phyloP scores from a whole-genome alignment of 2,329 filamentous ascomycete genomes.

The Penicillium corylophilum region DNA sequence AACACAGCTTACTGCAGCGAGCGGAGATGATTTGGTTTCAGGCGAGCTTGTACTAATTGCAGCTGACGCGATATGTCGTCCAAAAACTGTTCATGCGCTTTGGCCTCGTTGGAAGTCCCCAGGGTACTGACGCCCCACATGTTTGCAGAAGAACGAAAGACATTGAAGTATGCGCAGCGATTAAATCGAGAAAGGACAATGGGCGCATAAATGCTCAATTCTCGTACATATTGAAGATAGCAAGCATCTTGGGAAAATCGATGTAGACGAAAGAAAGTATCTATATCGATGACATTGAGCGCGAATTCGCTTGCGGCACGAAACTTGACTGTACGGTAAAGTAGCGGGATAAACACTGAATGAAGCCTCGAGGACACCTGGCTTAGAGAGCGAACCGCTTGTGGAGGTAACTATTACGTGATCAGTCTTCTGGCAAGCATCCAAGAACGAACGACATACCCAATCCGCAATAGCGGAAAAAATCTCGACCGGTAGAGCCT shows the following conservation, averaged over 20 bases:
- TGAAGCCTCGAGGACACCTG: slow-evolving; percentile 5
- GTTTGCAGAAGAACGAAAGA: slow-evolving; percentile 1
- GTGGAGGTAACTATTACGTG: slow-evolving; percentile 1
- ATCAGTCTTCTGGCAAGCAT: not conserved
- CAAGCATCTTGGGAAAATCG: not conserved
- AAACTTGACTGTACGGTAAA: slow-evolving; percentile 7
- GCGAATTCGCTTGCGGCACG: slow-evolving; percentile 12
- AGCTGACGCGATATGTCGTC: slow-evolving; percentile 9
- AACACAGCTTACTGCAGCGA: slow-evolving; percentile 2
- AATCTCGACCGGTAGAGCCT: not conserved
- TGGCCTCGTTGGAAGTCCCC: slow-evolving; percentile 11
- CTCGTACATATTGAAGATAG: slow-evolving; percentile 1
- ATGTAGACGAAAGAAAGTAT: slow-evolving; percentile 6
- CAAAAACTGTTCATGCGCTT: slow-evolving; percentile 12
- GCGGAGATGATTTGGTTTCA: slow-evolving; percentile 1
- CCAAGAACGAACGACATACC: not conserved
- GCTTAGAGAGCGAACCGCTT: not conserved
- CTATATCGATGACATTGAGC: slow-evolving; percentile 9
- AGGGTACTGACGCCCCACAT: not conserved
- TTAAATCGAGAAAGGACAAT: slow-evolving; percentile 9
- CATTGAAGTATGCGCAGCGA: slow-evolving; percentile 8
- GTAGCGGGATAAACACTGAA: not conserved
- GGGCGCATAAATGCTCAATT: slow-evolving; percentile 6
- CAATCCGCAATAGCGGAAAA: slow-evolving; percentile 1
- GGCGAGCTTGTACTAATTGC: not conserved